phyloP scores from a whole-genome alignment of 352 stramenopile genomes.

The Labyrinthula sp. region DNA sequence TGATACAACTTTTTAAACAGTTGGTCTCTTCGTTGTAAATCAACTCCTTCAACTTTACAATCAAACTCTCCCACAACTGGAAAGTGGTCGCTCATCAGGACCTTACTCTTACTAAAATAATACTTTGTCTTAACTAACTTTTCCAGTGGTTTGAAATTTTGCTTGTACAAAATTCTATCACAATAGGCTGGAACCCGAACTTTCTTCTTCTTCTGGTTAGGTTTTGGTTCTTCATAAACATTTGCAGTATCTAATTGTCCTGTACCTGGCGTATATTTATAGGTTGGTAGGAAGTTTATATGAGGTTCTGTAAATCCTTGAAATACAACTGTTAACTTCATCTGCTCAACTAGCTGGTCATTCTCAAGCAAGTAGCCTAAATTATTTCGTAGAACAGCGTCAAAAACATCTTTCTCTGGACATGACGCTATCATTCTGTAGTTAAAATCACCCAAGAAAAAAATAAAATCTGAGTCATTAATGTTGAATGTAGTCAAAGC shows the following conservation, averaged over 20 bases:
- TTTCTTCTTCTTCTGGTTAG: slow-evolving; percentile 93
- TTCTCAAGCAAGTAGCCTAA: slow-evolving; percentile 21
- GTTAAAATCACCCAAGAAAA: slow-evolving; percentile 80
- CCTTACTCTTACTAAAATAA: slow-evolving; percentile 61
- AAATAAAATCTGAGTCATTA: slow-evolving; percentile 90
- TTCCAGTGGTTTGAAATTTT: slow-evolving; percentile 42
- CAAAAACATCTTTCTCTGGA: slow-evolving; percentile 25
- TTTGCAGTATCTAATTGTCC: slow-evolving; percentile 85
- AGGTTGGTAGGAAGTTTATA: slow-evolving; percentile 76
- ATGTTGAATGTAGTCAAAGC: slow-evolving; percentile 41
- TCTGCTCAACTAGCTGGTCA: slow-evolving; percentile 45
- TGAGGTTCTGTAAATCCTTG: slow-evolving; percentile 62
- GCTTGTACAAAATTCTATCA: slow-evolving; percentile 57
- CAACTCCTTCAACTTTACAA: slow-evolving; percentile 65
- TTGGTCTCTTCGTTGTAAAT: slow-evolving; percentile 60
- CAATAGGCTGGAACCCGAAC: slow-evolving; percentile 69
- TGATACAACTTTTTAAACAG: slow-evolving; percentile 73
- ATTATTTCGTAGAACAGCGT: slow-evolving; percentile 20
- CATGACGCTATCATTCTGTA: slow-evolving; percentile 46
- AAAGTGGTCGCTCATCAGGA: slow-evolving; percentile 93
- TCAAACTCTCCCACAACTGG: slow-evolving; percentile 75
- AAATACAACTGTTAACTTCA: slow-evolving; percentile 48
- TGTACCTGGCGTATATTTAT: slow-evolving; percentile 88
- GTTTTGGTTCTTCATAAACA: no score
- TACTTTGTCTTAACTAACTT: slow-evolving; percentile 42